Base-by-base conservation (phyloP, 495 filamentous ascomycete species). In the Pseudevernia furfuracea region DNA sequence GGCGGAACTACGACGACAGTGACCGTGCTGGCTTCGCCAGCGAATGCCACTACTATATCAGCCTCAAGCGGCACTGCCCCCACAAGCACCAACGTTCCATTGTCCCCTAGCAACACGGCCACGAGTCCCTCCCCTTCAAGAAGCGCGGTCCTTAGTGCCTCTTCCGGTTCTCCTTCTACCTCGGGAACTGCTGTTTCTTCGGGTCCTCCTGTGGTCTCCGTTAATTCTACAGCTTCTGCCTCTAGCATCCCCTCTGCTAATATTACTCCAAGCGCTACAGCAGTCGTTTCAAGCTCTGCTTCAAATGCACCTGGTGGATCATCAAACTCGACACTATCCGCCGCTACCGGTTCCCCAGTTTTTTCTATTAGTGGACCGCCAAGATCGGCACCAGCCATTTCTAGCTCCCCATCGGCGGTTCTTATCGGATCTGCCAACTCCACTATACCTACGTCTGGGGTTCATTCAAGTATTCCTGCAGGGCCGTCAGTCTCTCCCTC, bases 1-100 rank as follows among this genome's bases (percentile, higher is more conserved):
- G 17, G 1, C 19, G n/a, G 6, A 25, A 57, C 37, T 30, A 59
- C 60, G 55, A 63, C 53, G 21, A 63, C 65, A 41, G 32, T 62
- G 3, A 53, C 21, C 28, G 25, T 19, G 12, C 10, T 30, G 21
- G 12, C 39, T 34, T 60, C 28, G 25, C 39, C 15, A 34, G 44
- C 41, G n/a, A 41, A n/a, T 43, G 57, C 36, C 36, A 59, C 36
- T 23, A 39, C 57, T 19, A 36, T 34, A 17, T 7, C 30, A 32
- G 30, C 52, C 52, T 34, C 30, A 21, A 55, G 52, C 17, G 30
- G 28, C 8, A 34, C 11, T 17, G 17, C 30, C 15, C 25, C 52
- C 0, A 9, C 52, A 21, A 55, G 14, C 28, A 34, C 30, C 5
- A 36, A 5, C 6, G 10, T 34, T 55, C 4, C 15, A 8, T 53